Percentiles rank a stretch among this genome's conserved stretches.
Evolutionary conservation across 23 red algal species (phyloP).

Genomic region (Gracilaria gracilis): DNA sequence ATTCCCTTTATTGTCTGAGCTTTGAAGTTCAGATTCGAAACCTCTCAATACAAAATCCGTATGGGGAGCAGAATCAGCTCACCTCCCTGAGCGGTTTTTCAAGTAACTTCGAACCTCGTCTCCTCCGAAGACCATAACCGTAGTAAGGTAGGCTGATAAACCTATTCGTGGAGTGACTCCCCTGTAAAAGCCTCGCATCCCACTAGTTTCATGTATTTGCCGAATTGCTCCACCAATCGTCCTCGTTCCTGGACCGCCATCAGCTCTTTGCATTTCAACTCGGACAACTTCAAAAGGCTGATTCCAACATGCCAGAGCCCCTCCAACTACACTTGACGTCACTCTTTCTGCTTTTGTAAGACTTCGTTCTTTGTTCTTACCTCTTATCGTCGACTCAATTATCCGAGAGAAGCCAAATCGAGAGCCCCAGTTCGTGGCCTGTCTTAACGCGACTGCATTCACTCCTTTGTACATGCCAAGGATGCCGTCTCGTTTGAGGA

Average conservation of each 20-base stretch:
- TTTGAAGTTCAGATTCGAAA: too few species aligned
- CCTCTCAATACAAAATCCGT: too few species aligned
- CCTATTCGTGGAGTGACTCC: slow-evolving; percentile 88
- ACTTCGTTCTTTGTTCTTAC: slow-evolving; percentile 65
- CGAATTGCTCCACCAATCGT: slow-evolving; percentile 73
- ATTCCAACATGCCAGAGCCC: slow-evolving; percentile 91
- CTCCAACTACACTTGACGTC: slow-evolving; percentile 80
- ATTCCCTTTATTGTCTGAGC: too few species aligned
- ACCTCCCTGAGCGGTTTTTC: not conserved
- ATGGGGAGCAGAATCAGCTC: too few species aligned
- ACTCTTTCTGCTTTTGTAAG: slow-evolving; percentile 67
- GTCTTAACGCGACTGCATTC: slow-evolving; percentile 89
- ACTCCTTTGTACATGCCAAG: slow-evolving; percentile 86
- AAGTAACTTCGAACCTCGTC: slow-evolving; percentile 80
- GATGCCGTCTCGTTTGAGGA: slow-evolving; percentile 65
- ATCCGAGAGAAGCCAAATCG: slow-evolving; percentile 86
- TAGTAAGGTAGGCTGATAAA: slow-evolving; percentile 85
- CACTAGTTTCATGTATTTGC: slow-evolving; percentile 86
- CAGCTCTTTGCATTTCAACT: slow-evolving; percentile 88
- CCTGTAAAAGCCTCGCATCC: slow-evolving; percentile 88
- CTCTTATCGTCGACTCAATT: slow-evolving; percentile 65
- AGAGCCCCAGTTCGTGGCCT: slow-evolving; percentile 93
- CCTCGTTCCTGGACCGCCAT: slow-evolving; percentile 33
- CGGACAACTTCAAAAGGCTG: slow-evolving; percentile 92
- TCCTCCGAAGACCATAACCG: slow-evolving; percentile 90